A percentile compares a stretch with the other conserved stretches of the same genome.
These are phyloP conservation scores for Cardiospermum halicacabum DNA, from an alignment of 345 rosid species.

Conservation along the genomic window DNA sequence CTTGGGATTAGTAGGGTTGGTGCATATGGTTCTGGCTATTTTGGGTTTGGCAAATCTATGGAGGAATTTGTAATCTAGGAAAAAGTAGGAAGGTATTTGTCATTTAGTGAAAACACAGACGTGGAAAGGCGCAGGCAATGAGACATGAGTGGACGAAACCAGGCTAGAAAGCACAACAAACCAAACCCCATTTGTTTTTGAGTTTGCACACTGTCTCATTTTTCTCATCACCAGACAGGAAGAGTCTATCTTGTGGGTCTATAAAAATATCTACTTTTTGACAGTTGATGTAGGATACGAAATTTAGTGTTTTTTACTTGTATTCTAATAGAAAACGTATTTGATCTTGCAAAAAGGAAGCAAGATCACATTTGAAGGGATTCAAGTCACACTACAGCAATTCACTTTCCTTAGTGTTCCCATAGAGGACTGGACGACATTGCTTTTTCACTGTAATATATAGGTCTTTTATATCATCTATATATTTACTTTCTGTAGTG, in stretches of 20 bases:
- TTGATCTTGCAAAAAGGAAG: neutral
- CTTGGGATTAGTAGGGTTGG: no score
- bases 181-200: constrained; percentile 14
- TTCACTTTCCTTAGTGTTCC: neutral
- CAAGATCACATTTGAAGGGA: constrained; percentile 8
- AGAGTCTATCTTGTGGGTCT: neutral
- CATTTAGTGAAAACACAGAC: constrained; percentile 10
- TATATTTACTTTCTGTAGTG: no score
- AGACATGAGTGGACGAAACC: constrained; percentile 50
- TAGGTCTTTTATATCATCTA: neutral
- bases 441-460: neutral
- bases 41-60: no score
- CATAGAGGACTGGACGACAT: neutral
- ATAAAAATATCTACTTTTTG: neutral
- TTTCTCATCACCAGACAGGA: neutral
- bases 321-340: neutral
- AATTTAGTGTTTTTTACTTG: neutral
- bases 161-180: constrained; percentile 37
- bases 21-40: no score
- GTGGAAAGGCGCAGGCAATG: constrained; percentile 23
- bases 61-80: neutral
- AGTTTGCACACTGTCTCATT: neutral
- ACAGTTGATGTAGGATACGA: neutral
- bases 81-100: constrained; percentile 1
- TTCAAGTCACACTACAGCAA: neutral